Evolutionary conservation across 306 rosid species (phyloP), one percentile per base, ranked within the genome.

Genomic region (Abrus precatorius): DNA sequence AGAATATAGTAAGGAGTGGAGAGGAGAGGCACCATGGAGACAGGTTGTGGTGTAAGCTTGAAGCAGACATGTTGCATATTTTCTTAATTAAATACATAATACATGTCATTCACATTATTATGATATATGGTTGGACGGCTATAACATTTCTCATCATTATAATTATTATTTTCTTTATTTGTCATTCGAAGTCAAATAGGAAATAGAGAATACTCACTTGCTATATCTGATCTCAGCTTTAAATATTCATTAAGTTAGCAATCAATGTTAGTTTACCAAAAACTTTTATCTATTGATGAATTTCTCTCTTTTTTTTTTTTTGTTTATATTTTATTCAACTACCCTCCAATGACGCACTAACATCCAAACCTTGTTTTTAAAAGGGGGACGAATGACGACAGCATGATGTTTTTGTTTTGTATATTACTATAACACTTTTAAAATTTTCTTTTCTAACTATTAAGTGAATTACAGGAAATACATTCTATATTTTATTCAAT

Each of bases 21-120:
- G 82, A 79, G n/a, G 63, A 80, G 84, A 80, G 63, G 76, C 65
- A 69, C 84, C 82, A 80, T 61, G 54, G 78, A 74, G 71, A 79
- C 81, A 84, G 65, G 81, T 74, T 73, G 72, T 67, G 80, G 77
- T 73, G 69, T 79, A 34, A 78, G 70, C 69, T 54, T 80, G 82
- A 80, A 75, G 74, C 82, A 34, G 76, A 74, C 87, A 84, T 79
- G 40, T 79, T 84, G 54, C 75, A 34, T 72, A 5, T 83, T 53
- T 77, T 78, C 33, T 67, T 11, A 78, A 72, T 34, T 72, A 54
- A 64, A 83, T 63, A 64, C 56, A 45, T 20, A 45, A 53, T 70
- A 52, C 54, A 83, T 28, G 71, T 62, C 69, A 59, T 40, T 29
- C 54, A 57, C 10, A 27, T 44, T 44, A 67, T 69, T 36, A 41